Percentiles rank a stretch among this genome's conserved stretches.
These are phyloP conservation scores for Athelia psychrophila DNA, from an alignment of 1,284 basidiomycete species.

Conservation along the genomic window DNA sequence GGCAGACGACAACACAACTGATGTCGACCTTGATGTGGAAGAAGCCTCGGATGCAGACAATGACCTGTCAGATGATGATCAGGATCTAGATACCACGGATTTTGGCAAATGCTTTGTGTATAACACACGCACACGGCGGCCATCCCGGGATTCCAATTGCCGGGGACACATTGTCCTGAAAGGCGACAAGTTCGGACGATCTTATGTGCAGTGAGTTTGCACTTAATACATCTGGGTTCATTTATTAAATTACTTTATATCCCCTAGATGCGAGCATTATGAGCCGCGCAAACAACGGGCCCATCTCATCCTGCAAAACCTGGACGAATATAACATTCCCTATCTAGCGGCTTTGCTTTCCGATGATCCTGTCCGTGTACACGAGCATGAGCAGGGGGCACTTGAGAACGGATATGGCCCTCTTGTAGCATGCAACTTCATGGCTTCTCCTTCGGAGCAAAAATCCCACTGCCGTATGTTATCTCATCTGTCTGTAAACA, in stretches of 20 bases:
- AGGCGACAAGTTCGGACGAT: not conserved
- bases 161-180: not conserved
- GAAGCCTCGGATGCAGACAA: no score
- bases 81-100: no score
- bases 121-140: no score
- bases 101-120: no score
- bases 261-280: slow-evolving; percentile 13
- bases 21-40: no score
- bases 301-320: slow-evolving; percentile 16
- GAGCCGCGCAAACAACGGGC: not conserved
- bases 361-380: not conserved
- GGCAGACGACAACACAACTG: not conserved
- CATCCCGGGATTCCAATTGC: not conserved
- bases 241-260: no score
- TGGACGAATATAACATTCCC: slow-evolving; percentile 17
- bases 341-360: slow-evolving; percentile 20
- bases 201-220: slow-evolving; percentile 5
- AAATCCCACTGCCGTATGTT: slow-evolving; percentile 17
- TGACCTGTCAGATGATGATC: no score
- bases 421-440: slow-evolving; percentile 11
- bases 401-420: slow-evolving; percentile 19
- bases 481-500: not conserved
- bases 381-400: slow-evolving; percentile 2
- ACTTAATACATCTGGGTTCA: no score
- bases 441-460: slow-evolving; percentile 11